These are phyloP conservation scores for Globisporangium ultimum DNA, from an alignment of 352 stramenopile species.

Conservation along the genomic window DNA sequence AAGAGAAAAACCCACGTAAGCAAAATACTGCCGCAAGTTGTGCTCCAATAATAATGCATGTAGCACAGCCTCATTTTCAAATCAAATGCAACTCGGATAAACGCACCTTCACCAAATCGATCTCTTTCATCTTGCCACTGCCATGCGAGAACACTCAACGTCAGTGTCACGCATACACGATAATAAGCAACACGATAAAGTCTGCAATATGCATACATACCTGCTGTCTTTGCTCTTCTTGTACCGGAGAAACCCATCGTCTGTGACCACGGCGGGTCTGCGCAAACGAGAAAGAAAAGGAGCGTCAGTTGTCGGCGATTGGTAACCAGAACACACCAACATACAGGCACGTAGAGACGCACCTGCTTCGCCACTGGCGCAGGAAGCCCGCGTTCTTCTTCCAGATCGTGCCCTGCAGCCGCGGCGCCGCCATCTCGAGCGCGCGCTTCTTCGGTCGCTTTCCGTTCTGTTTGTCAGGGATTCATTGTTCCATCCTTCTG, in stretches of 20 bases:
- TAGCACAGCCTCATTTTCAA: background rate
- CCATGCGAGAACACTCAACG: background rate
- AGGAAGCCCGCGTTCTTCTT: conserved; percentile 70
- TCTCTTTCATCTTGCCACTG: conserved; percentile 53
- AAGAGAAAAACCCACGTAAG: background rate
- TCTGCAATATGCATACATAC: conserved; percentile 7
- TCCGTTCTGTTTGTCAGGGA: background rate
- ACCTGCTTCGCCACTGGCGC: conserved; percentile 60
- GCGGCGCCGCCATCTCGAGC: conserved; percentile 13
- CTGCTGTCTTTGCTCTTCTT: conserved; percentile 61
- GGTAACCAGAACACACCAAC: no score
- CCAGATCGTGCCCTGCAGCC: conserved; percentile 45
- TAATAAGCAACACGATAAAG: background rate
- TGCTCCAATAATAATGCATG: no score
- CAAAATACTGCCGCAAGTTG: background rate
- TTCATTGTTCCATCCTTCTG: no score
- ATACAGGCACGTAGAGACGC: background rate
- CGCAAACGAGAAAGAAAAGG: background rate
- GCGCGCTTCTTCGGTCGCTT: background rate
- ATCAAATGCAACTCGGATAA: background rate
- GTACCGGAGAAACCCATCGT: conserved; percentile 64
- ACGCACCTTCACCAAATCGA: conserved; percentile 68
- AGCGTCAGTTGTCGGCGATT: background rate
- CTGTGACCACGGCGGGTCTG: conserved; percentile 47
- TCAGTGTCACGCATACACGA: no score